A percentile compares a stretch with the other conserved stretches of the same genome.
phyloP scores from a whole-genome alignment of 495 filamentous ascomycete genomes.

The Podospora appendiculata region DNA sequence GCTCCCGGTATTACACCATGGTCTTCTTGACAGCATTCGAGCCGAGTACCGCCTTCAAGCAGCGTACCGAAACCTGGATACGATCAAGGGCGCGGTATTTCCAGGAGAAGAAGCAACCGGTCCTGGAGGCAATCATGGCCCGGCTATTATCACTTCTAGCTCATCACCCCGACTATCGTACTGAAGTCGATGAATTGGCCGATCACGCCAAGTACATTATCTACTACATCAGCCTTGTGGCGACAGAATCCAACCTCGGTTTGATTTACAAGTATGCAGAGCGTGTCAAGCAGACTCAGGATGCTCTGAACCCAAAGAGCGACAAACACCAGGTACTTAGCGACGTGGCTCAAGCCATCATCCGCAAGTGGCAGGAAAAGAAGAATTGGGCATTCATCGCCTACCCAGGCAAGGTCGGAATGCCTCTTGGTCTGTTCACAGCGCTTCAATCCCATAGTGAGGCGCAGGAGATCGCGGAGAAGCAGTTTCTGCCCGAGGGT shows the following conservation, averaged over 20 bases:
- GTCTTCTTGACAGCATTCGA: constrained; percentile 89
- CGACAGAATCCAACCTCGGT: constrained; percentile 76
- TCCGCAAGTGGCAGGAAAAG: constrained; percentile 73
- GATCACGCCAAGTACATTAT: constrained; percentile 81
- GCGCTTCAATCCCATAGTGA: constrained; percentile 66
- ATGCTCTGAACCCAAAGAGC: constrained; percentile 57
- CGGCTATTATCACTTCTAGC: constrained; percentile 81
- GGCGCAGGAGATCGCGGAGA: constrained; percentile 76
- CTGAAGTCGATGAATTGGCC: constrained; percentile 57
- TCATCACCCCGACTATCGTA: constrained; percentile 87
- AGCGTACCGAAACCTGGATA: constrained; percentile 78
- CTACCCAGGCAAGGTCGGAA: constrained; percentile 70
- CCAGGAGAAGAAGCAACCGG: constrained; percentile 44
- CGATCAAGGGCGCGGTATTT: constrained; percentile 61
- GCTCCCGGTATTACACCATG: constrained; percentile 74
- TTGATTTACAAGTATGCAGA: constrained; percentile 89
- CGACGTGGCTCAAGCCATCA: constrained; percentile 76
- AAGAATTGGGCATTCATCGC: constrained; percentile 72
- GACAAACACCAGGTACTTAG: constrained; percentile 79
- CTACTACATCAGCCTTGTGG: constrained; percentile 78
- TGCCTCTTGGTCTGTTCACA: constrained; percentile 71
- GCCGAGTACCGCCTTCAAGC: constrained; percentile 58
- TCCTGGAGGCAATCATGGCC: constrained; percentile 79
- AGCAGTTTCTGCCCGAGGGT: constrained; percentile 73
- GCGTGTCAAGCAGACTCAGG: constrained; percentile 81